Evolutionary conservation across 345 rosid genomes (phyloP).

Genomic region (Raphanus sativus): DNA sequence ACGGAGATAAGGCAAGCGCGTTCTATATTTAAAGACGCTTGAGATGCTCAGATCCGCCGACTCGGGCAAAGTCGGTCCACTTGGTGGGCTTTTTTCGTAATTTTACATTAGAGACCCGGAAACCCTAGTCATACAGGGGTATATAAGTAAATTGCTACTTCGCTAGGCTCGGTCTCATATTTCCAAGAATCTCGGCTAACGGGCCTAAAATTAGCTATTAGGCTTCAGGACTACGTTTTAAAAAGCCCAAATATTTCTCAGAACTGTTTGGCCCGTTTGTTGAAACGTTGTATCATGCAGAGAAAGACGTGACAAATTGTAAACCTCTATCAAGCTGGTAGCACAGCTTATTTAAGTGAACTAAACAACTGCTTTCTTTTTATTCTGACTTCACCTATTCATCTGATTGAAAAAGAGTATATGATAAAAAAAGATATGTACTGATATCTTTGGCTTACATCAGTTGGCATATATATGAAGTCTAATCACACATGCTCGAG

Average conservation of each 20-base stretch:
- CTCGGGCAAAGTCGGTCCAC: conserved; percentile 29
- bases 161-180: background rate
- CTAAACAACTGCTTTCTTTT: too few species aligned
- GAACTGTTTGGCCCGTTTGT: too few species aligned
- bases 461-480: too few species aligned
- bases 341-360: too few species aligned
- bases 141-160: background rate
- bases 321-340: too few species aligned
- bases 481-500: too few species aligned
- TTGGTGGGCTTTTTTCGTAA: conserved; percentile 13
- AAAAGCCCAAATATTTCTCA: background rate
- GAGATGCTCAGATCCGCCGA: background rate
- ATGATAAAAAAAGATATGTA: too few species aligned
- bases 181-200: background rate
- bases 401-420: too few species aligned
- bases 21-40: background rate
- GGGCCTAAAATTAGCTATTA: background rate
- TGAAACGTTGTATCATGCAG: too few species aligned
- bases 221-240: background rate
- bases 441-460: too few species aligned
- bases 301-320: too few species aligned
- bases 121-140: conserved; percentile 12
- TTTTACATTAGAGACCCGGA: background rate
- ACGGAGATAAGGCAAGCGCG: background rate
- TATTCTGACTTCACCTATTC: too few species aligned